Evolutionary conservation across 176 grass and related monocot genomes (phyloP).

Genomic region (sorghum (Sorghum bicolor)): DNA sequence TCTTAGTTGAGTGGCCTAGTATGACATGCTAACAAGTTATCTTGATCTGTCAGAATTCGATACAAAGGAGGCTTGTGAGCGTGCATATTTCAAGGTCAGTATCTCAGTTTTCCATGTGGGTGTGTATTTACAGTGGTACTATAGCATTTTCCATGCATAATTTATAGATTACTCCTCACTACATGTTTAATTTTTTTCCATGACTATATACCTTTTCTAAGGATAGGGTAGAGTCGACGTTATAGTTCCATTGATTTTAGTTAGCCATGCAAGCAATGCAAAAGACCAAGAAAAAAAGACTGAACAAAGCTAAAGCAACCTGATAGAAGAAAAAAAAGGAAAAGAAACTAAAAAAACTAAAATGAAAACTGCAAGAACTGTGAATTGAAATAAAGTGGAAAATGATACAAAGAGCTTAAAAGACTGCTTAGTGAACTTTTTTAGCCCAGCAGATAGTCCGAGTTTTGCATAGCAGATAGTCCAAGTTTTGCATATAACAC

Average conservation of each 20-base stretch:
- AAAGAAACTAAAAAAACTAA: neutral
- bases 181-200: neutral
- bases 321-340: neutral
- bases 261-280: neutral
- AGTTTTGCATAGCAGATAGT: neutral
- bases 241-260: neutral
- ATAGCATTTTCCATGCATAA: neutral
- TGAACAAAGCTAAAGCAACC: neutral
- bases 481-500: neutral
- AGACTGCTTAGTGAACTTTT: neutral
- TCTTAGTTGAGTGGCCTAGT: neutral
- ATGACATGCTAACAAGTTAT: conserved; percentile 25
- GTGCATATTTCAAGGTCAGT: conserved; percentile 90
- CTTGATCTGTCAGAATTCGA: conserved; percentile 69
- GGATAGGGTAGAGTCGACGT: neutral
- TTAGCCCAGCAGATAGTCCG: neutral
- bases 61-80: conserved; percentile 74
- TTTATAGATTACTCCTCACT: conserved; percentile 2
- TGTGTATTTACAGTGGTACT: neutral
- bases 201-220: neutral
- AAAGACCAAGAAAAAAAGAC: neutral
- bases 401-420: neutral
- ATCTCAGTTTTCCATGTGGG: conserved; percentile 7
- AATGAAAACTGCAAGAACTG: neutral
- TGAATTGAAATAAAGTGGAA: neutral